These are phyloP conservation scores for Rosa multiflora DNA, from an alignment of 306 rosid species.

Conservation along the genomic window DNA sequence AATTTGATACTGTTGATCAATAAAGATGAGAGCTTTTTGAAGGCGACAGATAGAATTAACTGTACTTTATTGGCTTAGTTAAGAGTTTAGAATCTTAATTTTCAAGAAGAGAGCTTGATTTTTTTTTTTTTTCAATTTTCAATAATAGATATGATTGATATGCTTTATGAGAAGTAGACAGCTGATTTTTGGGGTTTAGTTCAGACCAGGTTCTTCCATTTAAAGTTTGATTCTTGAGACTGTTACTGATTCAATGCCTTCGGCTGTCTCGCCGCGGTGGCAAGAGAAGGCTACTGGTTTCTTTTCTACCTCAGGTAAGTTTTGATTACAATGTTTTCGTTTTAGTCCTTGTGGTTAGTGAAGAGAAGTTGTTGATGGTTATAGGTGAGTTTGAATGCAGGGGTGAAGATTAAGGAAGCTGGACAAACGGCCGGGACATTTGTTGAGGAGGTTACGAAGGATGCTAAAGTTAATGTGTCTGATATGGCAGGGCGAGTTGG, in stretches of 20 bases:
- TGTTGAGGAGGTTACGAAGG: slow-evolving; percentile 88
- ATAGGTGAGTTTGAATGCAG: slow-evolving; percentile 40
- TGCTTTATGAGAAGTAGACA: background rate
- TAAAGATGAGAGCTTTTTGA: background rate
- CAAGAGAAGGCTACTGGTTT: slow-evolving; percentile 83
- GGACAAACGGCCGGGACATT: slow-evolving; percentile 86
- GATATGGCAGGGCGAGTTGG: slow-evolving; percentile 85
- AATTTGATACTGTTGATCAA: background rate
- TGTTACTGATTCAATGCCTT: slow-evolving; percentile 67
- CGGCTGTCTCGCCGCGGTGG: slow-evolving; percentile 73
- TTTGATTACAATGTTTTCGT: background rate
- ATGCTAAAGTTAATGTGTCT: slow-evolving; percentile 75
- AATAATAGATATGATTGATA: background rate
- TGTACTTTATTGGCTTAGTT: slow-evolving; percentile 11
- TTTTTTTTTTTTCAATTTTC: background rate
- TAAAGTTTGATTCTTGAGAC: slow-evolving; percentile 31
- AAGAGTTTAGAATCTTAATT: background rate
- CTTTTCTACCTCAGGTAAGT: slow-evolving; percentile 84
- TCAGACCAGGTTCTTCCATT: slow-evolving; percentile 34
- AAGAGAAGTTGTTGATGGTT: background rate
- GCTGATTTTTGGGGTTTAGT: slow-evolving; percentile 2
- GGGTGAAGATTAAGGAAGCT: slow-evolving; percentile 86
- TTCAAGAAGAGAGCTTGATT: background rate
- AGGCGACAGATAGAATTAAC: background rate
- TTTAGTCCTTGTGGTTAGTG: background rate